These are phyloP conservation scores for Fraxinus nigra DNA, from an alignment of 305 asterid genomes.

Conservation along the genomic window DNA sequence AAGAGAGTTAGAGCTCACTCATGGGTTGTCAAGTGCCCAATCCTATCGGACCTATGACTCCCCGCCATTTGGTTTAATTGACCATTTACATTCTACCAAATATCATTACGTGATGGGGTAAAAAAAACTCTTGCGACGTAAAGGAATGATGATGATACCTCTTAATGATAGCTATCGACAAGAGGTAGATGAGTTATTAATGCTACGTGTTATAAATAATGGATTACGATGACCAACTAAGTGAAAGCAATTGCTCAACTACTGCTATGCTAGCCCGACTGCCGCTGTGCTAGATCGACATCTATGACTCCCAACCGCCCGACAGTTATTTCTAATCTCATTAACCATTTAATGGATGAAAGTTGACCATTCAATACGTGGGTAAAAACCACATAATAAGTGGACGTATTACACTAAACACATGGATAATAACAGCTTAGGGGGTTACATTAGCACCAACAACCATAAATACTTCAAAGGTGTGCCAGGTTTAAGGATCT, in stretches of 20 bases:
- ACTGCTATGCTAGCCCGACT: no score
- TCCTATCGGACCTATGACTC: neutral
- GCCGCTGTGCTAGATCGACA: no score
- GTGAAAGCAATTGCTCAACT: neutral
- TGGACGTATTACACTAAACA: neutral
- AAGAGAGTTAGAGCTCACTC: neutral
- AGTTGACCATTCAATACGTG: neutral
- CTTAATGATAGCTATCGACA: no score
- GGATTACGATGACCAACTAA: neutral
- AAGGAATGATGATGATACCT: no score
- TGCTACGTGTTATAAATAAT: neutral
- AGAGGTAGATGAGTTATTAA: no score
- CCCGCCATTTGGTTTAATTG: neutral
- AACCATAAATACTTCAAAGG: neutral
- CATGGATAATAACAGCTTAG: neutral
- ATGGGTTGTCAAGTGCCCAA: neutral
- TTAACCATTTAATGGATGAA: neutral
- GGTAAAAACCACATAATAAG: neutral
- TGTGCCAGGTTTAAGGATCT: neutral
- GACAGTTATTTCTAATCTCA: neutral
- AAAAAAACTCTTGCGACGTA: no score
- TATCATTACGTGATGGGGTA: no score
- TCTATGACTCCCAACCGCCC: neutral
- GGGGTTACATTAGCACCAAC: neutral
- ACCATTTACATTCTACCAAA: no score